A percentile compares a stretch with the other conserved stretches of the same genome.
These are phyloP conservation scores for Debaryomyces psychrophilus DNA, from an alignment of 1,139 yeast species.

Conservation along the genomic window DNA sequence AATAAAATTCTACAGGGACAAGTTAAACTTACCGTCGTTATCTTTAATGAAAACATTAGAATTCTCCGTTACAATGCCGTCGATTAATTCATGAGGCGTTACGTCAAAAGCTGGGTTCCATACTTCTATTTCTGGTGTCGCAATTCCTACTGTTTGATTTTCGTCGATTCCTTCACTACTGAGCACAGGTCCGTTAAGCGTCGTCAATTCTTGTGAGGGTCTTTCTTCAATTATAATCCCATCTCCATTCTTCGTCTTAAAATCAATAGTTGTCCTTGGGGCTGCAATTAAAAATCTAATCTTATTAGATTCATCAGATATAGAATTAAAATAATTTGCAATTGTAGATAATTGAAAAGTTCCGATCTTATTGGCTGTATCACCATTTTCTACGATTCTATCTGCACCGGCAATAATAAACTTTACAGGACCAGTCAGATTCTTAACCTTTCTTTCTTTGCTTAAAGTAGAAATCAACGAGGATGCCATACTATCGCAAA, in stretches of 20 bases:
- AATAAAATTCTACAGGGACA: conserved; percentile 18
- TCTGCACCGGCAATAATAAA: conserved; percentile 98
- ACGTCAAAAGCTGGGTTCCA: conserved; percentile 99
- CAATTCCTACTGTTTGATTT: conserved; percentile 66
- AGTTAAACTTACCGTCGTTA: conserved; percentile 46
- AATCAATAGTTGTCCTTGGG: conserved; percentile 88
- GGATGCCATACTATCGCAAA: conserved; percentile 92
- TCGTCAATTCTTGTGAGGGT: conserved; percentile 76
- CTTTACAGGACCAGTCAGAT: conserved; percentile 60
- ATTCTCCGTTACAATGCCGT: conserved; percentile 84
- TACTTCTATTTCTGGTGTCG: conserved; percentile 81
- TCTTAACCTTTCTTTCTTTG: conserved; percentile 23
- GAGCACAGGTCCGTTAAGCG: conserved; percentile 65
- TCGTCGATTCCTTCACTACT: conserved; percentile 43
- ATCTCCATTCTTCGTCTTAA: conserved; percentile 64
- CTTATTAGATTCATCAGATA: conserved; percentile 46
- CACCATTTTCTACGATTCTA: conserved; percentile 88
- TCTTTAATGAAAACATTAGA: conserved; percentile 55
- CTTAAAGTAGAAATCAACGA: conserved; percentile 56
- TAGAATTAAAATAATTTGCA: conserved; percentile 41
- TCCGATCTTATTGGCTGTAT: conserved; percentile 97
- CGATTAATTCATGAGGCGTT: conserved; percentile 80
- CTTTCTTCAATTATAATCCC: conserved; percentile 86
- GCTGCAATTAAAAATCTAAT: conserved; percentile 92
- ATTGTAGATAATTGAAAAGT: conserved; percentile 85